Evolutionary conservation across 2,329 filamentous ascomycete species (phyloP), one percentile per base, ranked within the genome.

Genomic region (Hymenoscyphus albidus): DNA sequence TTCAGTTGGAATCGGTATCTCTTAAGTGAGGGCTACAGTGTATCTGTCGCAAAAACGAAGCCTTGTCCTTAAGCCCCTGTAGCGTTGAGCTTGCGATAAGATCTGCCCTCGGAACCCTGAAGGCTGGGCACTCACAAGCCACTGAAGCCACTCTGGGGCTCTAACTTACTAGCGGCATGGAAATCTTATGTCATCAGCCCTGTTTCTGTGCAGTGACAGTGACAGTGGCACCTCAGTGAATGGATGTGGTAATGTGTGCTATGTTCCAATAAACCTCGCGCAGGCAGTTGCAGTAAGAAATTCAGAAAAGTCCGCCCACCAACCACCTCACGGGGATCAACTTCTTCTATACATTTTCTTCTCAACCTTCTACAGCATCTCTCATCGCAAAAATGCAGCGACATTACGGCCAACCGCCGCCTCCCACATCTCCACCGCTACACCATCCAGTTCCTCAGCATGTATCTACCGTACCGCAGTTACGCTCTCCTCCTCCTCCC

Each of bases 361-460:
- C 27, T 39, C 31, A 38, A 63, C 40, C 31, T 51, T 22, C 48
- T 54, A 12, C 48, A 54, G 3, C 48, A 54, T 54, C 48, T 54
- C 10, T 4, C 18, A 54, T 22, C 48, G 63, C 65, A 62, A 71
- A 68, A 22, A 97, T 97, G 94, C 94, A 97, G 80, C 90, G 93
- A 77, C 83, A 87, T 62, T 97, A 95, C 80, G 87, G 87, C 78
- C 91, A 93, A 75, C 82, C 85, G 70, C 64, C 72, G 16, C 86
- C 86, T 38, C 86, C 87, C 66, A 86, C 88, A 72, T 97, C 93
- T 76, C 94, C 93, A 76, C 93, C 94, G 70, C 88, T 98, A 72
- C 95, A 98, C 79, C 95, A 98, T 77, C 95, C 95, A 65, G 93
- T 98, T 65, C 95, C 95, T 68, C 95, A 99, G 79, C 95, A 99